A percentile compares a stretch with the other conserved stretches of the same genome.
Evolutionary conservation across 2,329 filamentous ascomycete genomes (phyloP).

Genomic region (Parafenestella ontariensis): DNA sequence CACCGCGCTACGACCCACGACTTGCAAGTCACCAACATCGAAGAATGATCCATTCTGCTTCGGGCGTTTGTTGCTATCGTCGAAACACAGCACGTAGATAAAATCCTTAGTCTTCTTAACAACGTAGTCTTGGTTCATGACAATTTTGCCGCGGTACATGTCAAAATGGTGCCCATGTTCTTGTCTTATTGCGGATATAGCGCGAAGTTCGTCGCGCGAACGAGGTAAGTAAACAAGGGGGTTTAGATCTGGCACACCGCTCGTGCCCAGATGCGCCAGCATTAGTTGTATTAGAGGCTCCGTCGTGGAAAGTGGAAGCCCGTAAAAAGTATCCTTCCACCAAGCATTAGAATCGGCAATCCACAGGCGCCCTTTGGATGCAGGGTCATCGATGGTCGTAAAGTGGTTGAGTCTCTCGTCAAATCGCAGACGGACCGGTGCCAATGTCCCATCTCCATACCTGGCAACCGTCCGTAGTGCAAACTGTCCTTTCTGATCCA

Average conservation of each 20-base stretch:
- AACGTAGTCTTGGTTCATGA: slow-evolving; percentile 13
- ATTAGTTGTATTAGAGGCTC: not conserved
- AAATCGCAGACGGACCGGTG: slow-evolving; percentile 10
- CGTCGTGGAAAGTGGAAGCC: not conserved
- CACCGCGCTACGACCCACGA: not conserved
- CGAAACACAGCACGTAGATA: slow-evolving; percentile 13
- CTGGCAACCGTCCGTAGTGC: not conserved
- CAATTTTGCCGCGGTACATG: not conserved
- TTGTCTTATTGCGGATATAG: too few species aligned
- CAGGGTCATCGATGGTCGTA: not conserved
- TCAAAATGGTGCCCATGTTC: too few species aligned
- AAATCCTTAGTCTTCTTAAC: not conserved
- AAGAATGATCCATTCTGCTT: slow-evolving; percentile 6
- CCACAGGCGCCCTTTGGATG: not conserved
- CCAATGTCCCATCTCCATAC: not conserved
- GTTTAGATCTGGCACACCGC: not conserved
- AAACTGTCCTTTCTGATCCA: slow-evolving; percentile 4
- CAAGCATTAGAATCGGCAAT: slow-evolving; percentile 2
- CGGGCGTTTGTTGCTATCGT: slow-evolving; percentile 2
- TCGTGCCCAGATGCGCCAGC: slow-evolving; percentile 4
- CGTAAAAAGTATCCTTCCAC: slow-evolving; percentile 27
- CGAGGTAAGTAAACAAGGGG: too few species aligned
- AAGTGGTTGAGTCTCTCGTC: slow-evolving; percentile 18
- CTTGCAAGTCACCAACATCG: not conserved
- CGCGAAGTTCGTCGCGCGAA: too few species aligned